Evolutionary conservation across 257 asterid species (phyloP).

Genomic region (Nicotiana benthamiana): DNA sequence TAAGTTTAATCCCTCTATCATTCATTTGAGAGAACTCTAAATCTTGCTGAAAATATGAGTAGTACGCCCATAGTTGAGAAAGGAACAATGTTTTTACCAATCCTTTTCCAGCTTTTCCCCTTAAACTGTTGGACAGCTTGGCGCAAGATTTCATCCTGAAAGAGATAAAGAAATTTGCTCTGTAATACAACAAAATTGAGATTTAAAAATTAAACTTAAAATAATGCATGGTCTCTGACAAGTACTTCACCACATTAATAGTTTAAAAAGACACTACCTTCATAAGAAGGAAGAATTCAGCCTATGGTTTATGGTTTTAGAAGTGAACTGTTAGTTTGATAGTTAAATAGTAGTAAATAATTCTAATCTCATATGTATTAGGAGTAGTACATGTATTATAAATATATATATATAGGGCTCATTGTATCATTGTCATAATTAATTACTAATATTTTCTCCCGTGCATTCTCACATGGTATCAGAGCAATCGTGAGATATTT

Average conservation of each 20-base stretch:
- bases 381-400: no score
- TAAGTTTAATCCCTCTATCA: background rate
- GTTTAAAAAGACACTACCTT: background rate
- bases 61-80: background rate
- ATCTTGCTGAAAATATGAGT: background rate
- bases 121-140: conserved; percentile 83
- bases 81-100: conserved; percentile 33
- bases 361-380: no score
- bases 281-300: background rate
- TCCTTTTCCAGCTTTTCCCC: conserved; percentile 96
- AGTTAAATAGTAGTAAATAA: no score
- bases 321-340: background rate
- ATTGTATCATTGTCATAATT: no score
- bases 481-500: no score
- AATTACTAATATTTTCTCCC: no score
- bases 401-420: no score
- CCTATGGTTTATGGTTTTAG: background rate
- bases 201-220: background rate
- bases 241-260: background rate
- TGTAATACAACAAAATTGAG: background rate
- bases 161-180: conserved; percentile 7
- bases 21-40: background rate
- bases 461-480: no score
- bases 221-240: background rate
- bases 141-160: conserved; percentile 63